Percentiles rank a stretch among this genome's conserved stretches.
phyloP scores from a whole-genome alignment of 164 flowering plant species.

The Berberis vulgaris region DNA sequence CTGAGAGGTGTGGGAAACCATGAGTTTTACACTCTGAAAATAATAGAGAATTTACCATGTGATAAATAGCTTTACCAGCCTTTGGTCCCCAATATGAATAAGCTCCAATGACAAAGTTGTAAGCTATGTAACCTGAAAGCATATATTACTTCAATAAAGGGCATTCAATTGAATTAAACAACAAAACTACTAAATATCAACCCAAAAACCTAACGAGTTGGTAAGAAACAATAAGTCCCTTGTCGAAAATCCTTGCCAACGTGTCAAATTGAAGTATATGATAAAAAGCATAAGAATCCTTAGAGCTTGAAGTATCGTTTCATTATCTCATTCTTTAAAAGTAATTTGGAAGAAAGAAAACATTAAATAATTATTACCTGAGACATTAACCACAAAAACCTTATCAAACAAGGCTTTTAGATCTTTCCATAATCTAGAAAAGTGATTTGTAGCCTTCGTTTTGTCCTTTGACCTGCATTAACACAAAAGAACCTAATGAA shows the following conservation, averaged over 20 bases:
- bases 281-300: no score
- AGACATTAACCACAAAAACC: conserved; percentile 75
- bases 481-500: neutral
- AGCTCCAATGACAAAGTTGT: conserved; percentile 96
- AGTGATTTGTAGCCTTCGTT: conserved; percentile 16
- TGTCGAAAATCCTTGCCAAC: no score
- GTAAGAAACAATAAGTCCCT: no score
- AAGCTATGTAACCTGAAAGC: conserved; percentile 65
- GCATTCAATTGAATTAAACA: neutral
- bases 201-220: no score
- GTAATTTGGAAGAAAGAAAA: neutral
- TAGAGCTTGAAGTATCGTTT: neutral
- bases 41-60: conserved; percentile 53
- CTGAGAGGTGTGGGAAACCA: no score
- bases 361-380: conserved; percentile 39
- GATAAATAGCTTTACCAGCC: conserved; percentile 86
- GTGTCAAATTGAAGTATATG: no score
- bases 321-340: neutral
- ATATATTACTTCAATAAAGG: neutral
- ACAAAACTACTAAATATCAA: no score
- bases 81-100: conserved; percentile 99
- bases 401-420: conserved; percentile 51
- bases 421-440: conserved; percentile 52
- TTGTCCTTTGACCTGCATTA: conserved; percentile 31
- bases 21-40: neutral